phyloP scores from a whole-genome alignment of 2,329 filamentous ascomycete species.

The Apiospora marii region DNA sequence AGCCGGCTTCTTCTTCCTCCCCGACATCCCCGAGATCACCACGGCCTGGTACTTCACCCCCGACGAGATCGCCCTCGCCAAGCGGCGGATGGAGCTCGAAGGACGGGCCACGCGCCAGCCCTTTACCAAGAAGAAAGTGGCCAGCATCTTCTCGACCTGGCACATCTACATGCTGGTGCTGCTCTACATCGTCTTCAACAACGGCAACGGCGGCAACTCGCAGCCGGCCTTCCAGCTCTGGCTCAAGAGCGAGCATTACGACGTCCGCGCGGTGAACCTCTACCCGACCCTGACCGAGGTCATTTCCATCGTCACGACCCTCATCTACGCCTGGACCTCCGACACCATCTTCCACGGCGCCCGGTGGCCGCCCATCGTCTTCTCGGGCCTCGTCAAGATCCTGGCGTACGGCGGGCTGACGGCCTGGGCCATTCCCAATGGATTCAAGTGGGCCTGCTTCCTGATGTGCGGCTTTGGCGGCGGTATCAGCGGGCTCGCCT shows the following conservation, averaged over 20 bases:
- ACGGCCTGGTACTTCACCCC: conserved; percentile 47
- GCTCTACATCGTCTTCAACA: conserved; percentile 72
- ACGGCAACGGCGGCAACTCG: conserved; percentile 54
- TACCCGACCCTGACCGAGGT: conserved; percentile 67
- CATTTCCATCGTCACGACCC: conserved; percentile 63
- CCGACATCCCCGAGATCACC: conserved; percentile 50
- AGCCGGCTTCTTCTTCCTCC: conserved; percentile 53
- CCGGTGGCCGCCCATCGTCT: conserved; percentile 71
- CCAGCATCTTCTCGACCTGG: conserved; percentile 69
- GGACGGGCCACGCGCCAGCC: conserved; percentile 51
- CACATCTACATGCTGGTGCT: conserved; percentile 67
- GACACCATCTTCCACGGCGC: conserved; percentile 66
- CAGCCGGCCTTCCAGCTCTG: conserved; percentile 64
- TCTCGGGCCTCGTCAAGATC: conserved; percentile 55
- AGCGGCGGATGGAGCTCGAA: conserved; percentile 52
- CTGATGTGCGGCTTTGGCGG: conserved; percentile 61
- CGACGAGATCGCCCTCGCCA: conserved; percentile 48
- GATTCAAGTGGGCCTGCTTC: conserved; percentile 71
- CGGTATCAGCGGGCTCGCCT: conserved; percentile 55
- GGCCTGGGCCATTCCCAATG: conserved; percentile 54
- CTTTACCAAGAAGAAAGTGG: conserved; percentile 57
- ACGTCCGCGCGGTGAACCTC: conserved; percentile 48
- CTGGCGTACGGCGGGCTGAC: conserved; percentile 50
- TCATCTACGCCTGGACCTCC: conserved; percentile 72
- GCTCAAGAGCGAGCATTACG: conserved; percentile 54